phyloP scores from a whole-genome alignment of 768 basidiomycete species.

The Lentinula aciculospora region DNA sequence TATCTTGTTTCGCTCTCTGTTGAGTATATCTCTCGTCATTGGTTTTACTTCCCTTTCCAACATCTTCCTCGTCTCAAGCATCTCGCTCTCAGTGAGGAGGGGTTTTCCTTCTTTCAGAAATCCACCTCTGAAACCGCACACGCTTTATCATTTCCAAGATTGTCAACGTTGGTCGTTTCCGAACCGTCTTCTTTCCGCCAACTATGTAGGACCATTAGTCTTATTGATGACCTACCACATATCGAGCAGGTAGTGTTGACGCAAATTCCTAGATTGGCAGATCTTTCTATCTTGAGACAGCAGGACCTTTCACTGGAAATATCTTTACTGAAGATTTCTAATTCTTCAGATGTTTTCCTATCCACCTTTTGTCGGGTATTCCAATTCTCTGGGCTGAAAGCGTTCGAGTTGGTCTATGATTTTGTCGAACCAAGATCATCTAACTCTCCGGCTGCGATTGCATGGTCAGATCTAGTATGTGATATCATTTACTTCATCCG shows the following conservation, averaged over 20 bases:
- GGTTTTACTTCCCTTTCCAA: slow-evolving; percentile 3
- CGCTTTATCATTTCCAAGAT: background rate
- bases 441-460: background rate
- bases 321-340: background rate
- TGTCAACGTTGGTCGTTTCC: background rate
- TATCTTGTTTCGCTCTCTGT: slow-evolving; percentile 1
- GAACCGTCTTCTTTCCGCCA: background rate
- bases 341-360: background rate
- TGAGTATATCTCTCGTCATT: background rate
- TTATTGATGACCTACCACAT: background rate
- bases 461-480: background rate
- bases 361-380: background rate
- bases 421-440: background rate
- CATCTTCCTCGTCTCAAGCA: background rate
- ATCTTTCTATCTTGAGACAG: background rate
- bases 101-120: background rate
- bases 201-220: background rate
- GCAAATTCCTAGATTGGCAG: background rate
- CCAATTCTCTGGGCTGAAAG: background rate
- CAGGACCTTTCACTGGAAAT: background rate
- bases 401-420: background rate
- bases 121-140: background rate
- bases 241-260: background rate
- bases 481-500: background rate
- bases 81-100: background rate